These are phyloP conservation scores for Beta lomatogona DNA, from an alignment of 179 eudicot species.

Conservation along the genomic window DNA sequence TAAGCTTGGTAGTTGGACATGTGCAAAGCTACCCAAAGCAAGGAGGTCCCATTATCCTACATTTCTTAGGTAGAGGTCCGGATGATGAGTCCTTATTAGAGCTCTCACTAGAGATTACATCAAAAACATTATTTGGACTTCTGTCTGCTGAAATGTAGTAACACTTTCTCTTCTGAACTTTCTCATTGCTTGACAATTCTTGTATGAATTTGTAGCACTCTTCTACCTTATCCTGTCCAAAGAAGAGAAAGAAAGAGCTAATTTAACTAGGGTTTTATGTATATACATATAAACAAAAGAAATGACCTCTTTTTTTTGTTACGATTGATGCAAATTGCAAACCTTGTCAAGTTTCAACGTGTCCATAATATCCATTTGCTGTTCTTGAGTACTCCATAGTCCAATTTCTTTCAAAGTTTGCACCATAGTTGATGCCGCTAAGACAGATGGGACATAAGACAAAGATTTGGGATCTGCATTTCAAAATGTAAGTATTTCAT, in stretches of 20 bases:
- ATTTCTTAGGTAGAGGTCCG: constrained; percentile 28
- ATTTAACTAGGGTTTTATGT: too few species aligned
- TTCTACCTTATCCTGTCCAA: constrained; percentile 37
- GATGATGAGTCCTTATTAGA: constrained; percentile 11
- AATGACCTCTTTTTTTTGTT: not conserved
- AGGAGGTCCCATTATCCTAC: constrained; percentile 22
- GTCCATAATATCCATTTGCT: constrained; percentile 31
- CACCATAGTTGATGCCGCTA: constrained; percentile 46
- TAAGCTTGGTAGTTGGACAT: not conserved
- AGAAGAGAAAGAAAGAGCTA: not conserved
- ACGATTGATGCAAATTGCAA: constrained; percentile 27
- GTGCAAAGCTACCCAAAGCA: constrained; percentile 11
- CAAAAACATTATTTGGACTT: constrained; percentile 29
- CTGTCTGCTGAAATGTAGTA: constrained; percentile 2
- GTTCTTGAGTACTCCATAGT: constrained; percentile 29
- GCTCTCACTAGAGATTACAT: constrained; percentile 20
- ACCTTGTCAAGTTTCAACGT: constrained; percentile 41
- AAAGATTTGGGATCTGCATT: constrained; percentile 38
- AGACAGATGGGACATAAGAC: constrained; percentile 45
- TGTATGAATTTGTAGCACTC: constrained; percentile 41
- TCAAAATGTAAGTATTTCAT: not conserved
- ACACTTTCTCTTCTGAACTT: constrained; percentile 25
- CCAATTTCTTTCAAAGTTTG: constrained; percentile 42
- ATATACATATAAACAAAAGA: too few species aligned
- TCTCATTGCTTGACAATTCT: constrained; percentile 31